phyloP scores from a whole-genome alignment of 192 early-diverging fungal genomes.

The Coemansia sp. region DNA sequence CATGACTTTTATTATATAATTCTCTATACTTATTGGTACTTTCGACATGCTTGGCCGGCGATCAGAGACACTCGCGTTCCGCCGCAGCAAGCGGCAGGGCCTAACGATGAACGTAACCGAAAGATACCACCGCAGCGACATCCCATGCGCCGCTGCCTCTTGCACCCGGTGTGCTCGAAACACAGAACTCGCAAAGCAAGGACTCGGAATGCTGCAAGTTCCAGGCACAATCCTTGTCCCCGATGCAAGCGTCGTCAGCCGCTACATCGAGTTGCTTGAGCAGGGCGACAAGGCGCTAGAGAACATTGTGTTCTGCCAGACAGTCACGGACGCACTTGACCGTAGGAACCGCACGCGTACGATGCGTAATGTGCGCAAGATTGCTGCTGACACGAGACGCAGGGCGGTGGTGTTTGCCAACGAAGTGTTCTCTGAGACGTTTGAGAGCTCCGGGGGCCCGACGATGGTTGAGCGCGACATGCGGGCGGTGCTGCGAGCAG shows the following conservation, averaged over 20 bases:
- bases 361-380: slow-evolving; percentile 59
- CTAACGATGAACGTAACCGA: slow-evolving; percentile 44
- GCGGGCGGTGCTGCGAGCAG: slow-evolving; percentile 55
- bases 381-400: slow-evolving; percentile 56
- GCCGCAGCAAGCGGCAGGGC: slow-evolving; percentile 49
- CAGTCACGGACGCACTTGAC: slow-evolving; percentile 58
- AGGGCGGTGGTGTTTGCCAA: slow-evolving; percentile 67
- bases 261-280: slow-evolving; percentile 72
- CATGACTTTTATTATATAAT: too few species aligned
- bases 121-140: slow-evolving; percentile 35
- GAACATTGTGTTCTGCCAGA: slow-evolving; percentile 69
- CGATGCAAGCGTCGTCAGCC: slow-evolving; percentile 42
- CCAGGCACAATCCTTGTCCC: slow-evolving; percentile 18
- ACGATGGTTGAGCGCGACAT: slow-evolving; percentile 51
- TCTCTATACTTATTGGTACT: too few species aligned
- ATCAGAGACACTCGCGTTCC: slow-evolving; percentile 34
- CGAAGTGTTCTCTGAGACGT: slow-evolving; percentile 59
- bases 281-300: slow-evolving; percentile 53
- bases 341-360: slow-evolving; percentile 62
- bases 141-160: slow-evolving; percentile 24
- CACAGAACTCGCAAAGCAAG: slow-evolving; percentile 7
- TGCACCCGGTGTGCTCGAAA: slow-evolving; percentile 30
- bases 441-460: slow-evolving; percentile 30
- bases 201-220: slow-evolving; percentile 26
- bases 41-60: slow-evolving; percentile 18